Evolutionary conservation across 106 monocot genomes (phyloP), one percentile per base, ranked within the genome.

Genomic region (Hemerocallis citrina): DNA sequence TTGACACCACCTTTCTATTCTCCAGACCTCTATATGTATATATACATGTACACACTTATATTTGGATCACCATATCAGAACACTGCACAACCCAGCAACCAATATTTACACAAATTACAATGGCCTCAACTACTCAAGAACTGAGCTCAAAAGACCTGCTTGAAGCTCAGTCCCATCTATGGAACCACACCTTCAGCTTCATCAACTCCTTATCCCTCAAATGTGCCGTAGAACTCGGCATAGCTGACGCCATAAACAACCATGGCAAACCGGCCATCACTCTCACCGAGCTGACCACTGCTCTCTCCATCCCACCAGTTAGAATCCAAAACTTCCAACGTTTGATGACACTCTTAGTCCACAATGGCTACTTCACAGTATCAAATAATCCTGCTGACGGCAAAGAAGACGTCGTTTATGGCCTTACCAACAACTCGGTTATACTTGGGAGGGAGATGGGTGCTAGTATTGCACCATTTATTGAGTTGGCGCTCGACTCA

Each of bases 201-300:
- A 11, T 71, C 15, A 35, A 52, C 59, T 61, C 76, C 59, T 50
- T 70, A 59, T 65, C 52, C 49, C 60, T 76, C 41, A 65, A 65
- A 22, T 70, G 65, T 16, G 76, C 70, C 4, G 45, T 76, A 3
- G 65, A 76, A 52, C 70, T 76, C 51, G 33, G 52, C 58, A 65
- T 76, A 25, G 52, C 76, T 0, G 45, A 71, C 6, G 65, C 65
- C 31, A 66, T 70, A 40, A 34, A 52, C 37, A 29, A 4, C 34
- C 65, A 70, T 23, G 76, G 65, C 32, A 19, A 16, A n/a, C 65
- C 52, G 0, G 7, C 5, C 37, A 29, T 61, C 6, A 37, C 76
- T 3, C 2, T 76, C 49, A 20, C 69, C 28, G 41, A 60, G 17
- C 76, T 76, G 4, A 25, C 17, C 5, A 3, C 59, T 6, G 21